phyloP scores from a whole-genome alignment of 208 protist genomes.

The Leishmania turanica region DNA sequence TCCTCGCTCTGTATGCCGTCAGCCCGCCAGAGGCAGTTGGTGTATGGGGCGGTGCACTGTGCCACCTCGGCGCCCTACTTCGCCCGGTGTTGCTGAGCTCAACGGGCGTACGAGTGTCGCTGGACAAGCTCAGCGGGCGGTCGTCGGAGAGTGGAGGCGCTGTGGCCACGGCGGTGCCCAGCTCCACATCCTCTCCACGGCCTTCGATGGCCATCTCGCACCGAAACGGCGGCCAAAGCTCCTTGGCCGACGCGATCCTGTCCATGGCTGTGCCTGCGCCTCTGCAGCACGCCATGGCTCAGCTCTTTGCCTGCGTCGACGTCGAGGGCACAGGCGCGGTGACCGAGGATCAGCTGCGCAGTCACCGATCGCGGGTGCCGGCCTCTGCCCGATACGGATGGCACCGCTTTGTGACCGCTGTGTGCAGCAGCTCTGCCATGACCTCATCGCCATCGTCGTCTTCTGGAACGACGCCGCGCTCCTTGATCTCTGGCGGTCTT shows the following conservation, averaged over 20 bases:
- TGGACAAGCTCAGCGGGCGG: slow-evolving; percentile 12
- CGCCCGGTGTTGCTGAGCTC: slow-evolving; percentile 26
- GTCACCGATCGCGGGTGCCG: slow-evolving; percentile 25
- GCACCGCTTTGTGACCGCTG: slow-evolving; percentile 34
- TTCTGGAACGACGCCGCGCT: not conserved
- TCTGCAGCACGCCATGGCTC: slow-evolving; percentile 31
- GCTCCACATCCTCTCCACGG: not conserved
- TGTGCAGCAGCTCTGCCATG: slow-evolving; percentile 12
- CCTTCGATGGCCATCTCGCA: not conserved
- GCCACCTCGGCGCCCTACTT: slow-evolving; percentile 16
- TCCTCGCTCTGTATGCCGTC: slow-evolving; percentile 24
- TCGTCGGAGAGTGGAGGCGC: not conserved
- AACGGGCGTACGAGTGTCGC: slow-evolving; percentile 27
- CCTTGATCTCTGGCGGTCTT: slow-evolving; percentile 6
- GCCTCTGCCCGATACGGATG: slow-evolving; percentile 28
- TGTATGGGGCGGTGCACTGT: slow-evolving; percentile 31
- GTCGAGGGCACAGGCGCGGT: slow-evolving; percentile 11
- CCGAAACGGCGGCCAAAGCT: not conserved
- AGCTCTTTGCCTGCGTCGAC: slow-evolving; percentile 24
- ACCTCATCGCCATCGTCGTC: not conserved
- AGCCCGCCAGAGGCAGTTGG: slow-evolving; percentile 16
- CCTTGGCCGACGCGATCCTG: not conserved
- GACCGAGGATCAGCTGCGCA: slow-evolving; percentile 33
- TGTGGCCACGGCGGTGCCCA: not conserved
- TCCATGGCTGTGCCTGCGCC: slow-evolving; percentile 31